Evolutionary conservation across 1,284 basidiomycete genomes (phyloP), one percentile per base, ranked within the genome.

Genomic region (Austroboletus niveus): DNA sequence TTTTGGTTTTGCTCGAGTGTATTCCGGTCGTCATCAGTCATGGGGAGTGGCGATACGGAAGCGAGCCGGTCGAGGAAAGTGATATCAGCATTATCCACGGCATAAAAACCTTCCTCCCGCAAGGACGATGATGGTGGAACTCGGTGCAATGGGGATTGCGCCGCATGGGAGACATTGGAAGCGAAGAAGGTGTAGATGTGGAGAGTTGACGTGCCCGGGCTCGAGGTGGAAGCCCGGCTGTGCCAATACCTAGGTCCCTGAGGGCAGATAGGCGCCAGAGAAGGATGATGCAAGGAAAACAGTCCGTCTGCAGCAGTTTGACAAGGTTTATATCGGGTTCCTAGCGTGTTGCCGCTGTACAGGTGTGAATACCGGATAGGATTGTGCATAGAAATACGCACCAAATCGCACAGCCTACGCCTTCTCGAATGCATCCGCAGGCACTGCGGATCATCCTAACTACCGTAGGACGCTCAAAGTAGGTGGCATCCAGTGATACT

Each of bases 371-470:
- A 46, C 15, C 32, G 29, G 45, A 39, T 38, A 42, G 30, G 39
- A 49, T 49, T 35, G 10, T 5, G 53, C 54, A 50, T 12, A 20
- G 31, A 12, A n/a, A 46, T 17, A 66, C 79, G 60, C 54, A 81
- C 82, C 83, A 87, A 41, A 76, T 74, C 2, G 79, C 73, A 65
- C 84, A 87, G 24, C 81, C 84, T 11, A 87, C 72, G 4, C 81
- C 82, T 64, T 85, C 82, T 44, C 80, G 74, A 40, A 83, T 64
- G 59, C 85, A 86, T 20, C 84, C 82, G 56, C 84, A 87, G 3
- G 78, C 69, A 57, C 75, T 82, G 57, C 71, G 72, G 53, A 78
- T 69, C 65, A 80, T 76, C 62, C 74, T 76, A 35, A 75, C 74
- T 8, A 76, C 70, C 10, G 74, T 69, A 14, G 70, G 61, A 38